phyloP scores from a whole-genome alignment of 164 flowering plant genomes.

The Stephania cephalantha region DNA sequence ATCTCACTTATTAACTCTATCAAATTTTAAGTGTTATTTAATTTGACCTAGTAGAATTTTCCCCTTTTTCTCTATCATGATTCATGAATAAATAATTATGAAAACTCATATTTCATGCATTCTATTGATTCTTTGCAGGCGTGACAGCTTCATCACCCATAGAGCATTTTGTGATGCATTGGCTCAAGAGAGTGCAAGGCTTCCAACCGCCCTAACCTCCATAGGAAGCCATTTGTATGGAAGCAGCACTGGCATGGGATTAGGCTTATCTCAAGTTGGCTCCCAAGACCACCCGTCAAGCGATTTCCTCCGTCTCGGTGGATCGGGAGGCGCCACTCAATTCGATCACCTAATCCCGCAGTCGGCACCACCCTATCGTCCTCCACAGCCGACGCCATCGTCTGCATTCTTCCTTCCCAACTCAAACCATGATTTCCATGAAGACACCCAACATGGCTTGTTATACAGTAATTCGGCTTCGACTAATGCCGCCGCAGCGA shows the following conservation, averaged over 20 bases:
- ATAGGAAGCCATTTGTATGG: slow-evolving; percentile 56
- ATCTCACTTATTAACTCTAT: too few relatives aligned
- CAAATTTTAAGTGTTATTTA: too few relatives aligned
- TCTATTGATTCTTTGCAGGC: slow-evolving; percentile 40
- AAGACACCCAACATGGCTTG: slow-evolving; percentile 29
- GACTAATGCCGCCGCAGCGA: slow-evolving; percentile 21
- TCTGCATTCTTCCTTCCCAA: slow-evolving; percentile 32
- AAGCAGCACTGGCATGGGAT: slow-evolving; percentile 30
- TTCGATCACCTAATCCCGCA: slow-evolving; percentile 39
- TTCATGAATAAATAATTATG: background rate
- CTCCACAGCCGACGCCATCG: slow-evolving; percentile 21
- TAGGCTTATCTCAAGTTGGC: slow-evolving; percentile 48
- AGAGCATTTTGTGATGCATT: slow-evolving; percentile 91
- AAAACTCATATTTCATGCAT: background rate
- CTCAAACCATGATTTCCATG: slow-evolving; percentile 32
- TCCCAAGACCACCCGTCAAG: slow-evolving; percentile 34
- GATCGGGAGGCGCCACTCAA: slow-evolving; percentile 24
- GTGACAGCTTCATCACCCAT: slow-evolving; percentile 89
- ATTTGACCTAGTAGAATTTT: too few relatives aligned
- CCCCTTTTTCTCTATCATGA: too few relatives aligned
- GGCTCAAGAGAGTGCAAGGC: slow-evolving; percentile 78
- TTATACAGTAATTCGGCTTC: slow-evolving; percentile 23
- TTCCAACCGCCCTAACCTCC: slow-evolving; percentile 45
- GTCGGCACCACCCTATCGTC: slow-evolving; percentile 23
- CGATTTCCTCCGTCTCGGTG: slow-evolving; percentile 44